Conservation (phyloP, 345 rosid genomes). For the Eucalyptus decipiens region DNA sequence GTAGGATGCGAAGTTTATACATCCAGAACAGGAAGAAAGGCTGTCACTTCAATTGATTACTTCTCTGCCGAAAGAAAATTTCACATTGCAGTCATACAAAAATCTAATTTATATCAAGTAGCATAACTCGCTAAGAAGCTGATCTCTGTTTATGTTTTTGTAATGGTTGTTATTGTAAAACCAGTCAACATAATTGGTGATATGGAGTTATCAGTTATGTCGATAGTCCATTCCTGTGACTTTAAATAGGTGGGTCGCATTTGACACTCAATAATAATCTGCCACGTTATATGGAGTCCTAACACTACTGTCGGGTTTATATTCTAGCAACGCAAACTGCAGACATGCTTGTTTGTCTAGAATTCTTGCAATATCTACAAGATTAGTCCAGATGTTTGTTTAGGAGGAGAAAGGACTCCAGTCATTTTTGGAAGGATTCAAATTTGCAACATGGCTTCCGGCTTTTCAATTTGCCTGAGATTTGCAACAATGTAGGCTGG, state of each 20-base stretch:
- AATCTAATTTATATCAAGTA: not conserved
- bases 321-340: not conserved
- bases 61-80: not conserved
- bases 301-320: not conserved
- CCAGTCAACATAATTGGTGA: not conserved
- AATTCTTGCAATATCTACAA: not conserved
- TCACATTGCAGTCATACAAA: not conserved
- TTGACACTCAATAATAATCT: not conserved
- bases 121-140: not conserved
- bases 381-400: not conserved
- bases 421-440: not conserved
- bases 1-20: not conserved
- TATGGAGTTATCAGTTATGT: too few species aligned
- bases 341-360: not conserved
- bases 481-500: not conserved
- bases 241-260: not conserved
- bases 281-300: not conserved
- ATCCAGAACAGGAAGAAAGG: not conserved
- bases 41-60: not conserved
- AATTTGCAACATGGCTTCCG: not conserved
- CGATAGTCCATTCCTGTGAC: not conserved
- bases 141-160: not conserved
- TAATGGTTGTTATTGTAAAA: not conserved
- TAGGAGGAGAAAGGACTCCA: not conserved
- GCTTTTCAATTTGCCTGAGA: not conserved